A percentile compares a stretch with the other conserved stretches of the same genome.
phyloP scores from a whole-genome alignment of 2,329 filamentous ascomycete genomes.

The Lasiodiplodia theobromae region DNA sequence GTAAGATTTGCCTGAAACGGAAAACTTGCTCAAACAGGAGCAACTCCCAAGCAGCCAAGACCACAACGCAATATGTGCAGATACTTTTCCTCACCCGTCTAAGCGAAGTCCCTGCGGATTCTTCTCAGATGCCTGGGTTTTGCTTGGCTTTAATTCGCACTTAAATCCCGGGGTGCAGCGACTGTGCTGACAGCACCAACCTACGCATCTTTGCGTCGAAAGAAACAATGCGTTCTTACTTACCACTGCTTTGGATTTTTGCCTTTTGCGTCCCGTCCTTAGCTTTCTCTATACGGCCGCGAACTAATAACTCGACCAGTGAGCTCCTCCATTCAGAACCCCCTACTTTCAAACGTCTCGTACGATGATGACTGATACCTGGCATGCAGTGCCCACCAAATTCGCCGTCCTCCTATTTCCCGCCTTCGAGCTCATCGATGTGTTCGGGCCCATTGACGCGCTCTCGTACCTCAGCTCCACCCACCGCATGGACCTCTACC shows the following conservation, averaged over 20 bases:
- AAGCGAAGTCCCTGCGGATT: background rate
- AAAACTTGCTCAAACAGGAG: background rate
- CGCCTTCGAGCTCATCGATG: slow-evolving; percentile 48
- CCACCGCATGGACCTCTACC: background rate
- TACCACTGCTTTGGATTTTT: background rate
- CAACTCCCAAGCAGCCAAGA: background rate
- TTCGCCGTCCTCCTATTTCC: slow-evolving; percentile 45
- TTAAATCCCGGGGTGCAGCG: background rate
- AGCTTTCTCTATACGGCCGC: background rate
- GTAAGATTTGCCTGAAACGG: background rate
- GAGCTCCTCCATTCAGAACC: background rate
- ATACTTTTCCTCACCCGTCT: background rate
- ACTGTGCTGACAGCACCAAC: background rate
- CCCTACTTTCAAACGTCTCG: background rate
- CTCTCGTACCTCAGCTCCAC: slow-evolving; percentile 45
- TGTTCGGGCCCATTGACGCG: slow-evolving; percentile 56
- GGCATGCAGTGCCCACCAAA: slow-evolving; percentile 33
- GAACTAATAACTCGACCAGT: background rate
- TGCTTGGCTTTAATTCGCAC: background rate
- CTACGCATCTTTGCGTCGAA: background rate
- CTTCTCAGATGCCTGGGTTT: background rate
- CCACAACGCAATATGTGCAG: background rate
- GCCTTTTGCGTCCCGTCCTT: background rate
- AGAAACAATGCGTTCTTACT: background rate
- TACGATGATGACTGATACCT: background rate